These are phyloP conservation scores for Stramenopiles sp. DNA, from an alignment of 352 stramenopile species.

Conservation along the genomic window DNA sequence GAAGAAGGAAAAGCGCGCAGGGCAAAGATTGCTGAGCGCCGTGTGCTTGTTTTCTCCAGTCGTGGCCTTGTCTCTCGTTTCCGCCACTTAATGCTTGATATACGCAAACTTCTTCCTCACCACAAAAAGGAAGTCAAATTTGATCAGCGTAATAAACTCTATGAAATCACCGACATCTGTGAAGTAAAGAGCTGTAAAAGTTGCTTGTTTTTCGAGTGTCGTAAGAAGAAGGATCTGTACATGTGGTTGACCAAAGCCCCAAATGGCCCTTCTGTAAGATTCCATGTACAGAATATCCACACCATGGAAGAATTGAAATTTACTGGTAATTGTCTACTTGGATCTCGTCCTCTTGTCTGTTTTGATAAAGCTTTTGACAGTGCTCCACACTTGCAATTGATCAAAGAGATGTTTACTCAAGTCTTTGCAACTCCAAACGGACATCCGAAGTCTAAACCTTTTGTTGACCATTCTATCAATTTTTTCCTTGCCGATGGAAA, in stretches of 20 bases:
- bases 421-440: slow-evolving; percentile 75
- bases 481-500: slow-evolving; percentile 65
- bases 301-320: slow-evolving; percentile 98
- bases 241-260: slow-evolving; percentile 78
- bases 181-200: slow-evolving; percentile 89
- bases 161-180: slow-evolving; percentile 19
- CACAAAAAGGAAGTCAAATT: slow-evolving; percentile 94
- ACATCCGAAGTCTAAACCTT: slow-evolving; percentile 97
- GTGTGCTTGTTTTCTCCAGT: slow-evolving; percentile 53
- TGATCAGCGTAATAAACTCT: slow-evolving; percentile 8
- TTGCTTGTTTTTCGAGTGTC: slow-evolving; percentile 66
- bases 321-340: slow-evolving; percentile 87
- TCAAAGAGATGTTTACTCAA: slow-evolving; percentile 82
- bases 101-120: slow-evolving; percentile 81
- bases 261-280: slow-evolving; percentile 76
- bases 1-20: too few species aligned
- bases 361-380: slow-evolving; percentile 76
- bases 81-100: slow-evolving; percentile 87
- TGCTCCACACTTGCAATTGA: slow-evolving; percentile 49
- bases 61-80: slow-evolving; percentile 65
- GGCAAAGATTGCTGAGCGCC: too few species aligned
- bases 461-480: slow-evolving; percentile 91
- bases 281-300: slow-evolving; percentile 94
- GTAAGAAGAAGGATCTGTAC: slow-evolving; percentile 91
- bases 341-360: slow-evolving; percentile 74